A percentile compares a stretch with the other conserved stretches of the same genome.
phyloP scores from a whole-genome alignment of 2,329 filamentous ascomycete genomes.

The Arachnomyces sp. region DNA sequence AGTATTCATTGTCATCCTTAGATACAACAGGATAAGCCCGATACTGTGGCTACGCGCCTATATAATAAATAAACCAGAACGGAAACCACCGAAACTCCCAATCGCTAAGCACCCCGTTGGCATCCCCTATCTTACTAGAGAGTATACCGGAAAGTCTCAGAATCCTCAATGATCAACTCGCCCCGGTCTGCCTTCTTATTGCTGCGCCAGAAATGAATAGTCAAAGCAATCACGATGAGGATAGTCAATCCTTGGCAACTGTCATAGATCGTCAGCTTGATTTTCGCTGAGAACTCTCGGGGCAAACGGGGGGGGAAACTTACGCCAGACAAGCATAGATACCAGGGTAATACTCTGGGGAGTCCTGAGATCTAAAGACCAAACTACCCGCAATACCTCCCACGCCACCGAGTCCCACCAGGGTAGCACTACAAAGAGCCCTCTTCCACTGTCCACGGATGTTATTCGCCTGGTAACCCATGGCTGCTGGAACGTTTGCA shows the following conservation, averaged over 20 bases:
- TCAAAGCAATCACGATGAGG: slow-evolving; percentile 5
- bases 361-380: slow-evolving; percentile 48
- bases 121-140: slow-evolving; percentile 2
- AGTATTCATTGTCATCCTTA: no score
- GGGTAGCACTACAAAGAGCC: slow-evolving; percentile 62
- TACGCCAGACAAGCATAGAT: slow-evolving; percentile 9
- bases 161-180: slow-evolving; percentile 4
- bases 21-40: no score
- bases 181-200: slow-evolving; percentile 9
- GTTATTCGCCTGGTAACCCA: slow-evolving; percentile 74
- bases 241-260: slow-evolving; percentile 5
- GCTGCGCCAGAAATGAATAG: slow-evolving; percentile 3
- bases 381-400: slow-evolving; percentile 66
- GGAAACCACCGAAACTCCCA: no score
- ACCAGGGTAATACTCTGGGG: slow-evolving; percentile 10
- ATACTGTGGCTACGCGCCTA: no score
- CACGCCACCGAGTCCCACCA: slow-evolving; percentile 64
- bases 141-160: slow-evolving; percentile 7
- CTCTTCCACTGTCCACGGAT: slow-evolving; percentile 76
- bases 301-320: not conserved
- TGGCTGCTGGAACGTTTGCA: slow-evolving; percentile 59
- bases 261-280: no score
- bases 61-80: no score
- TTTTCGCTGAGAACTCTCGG: no score
- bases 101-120: no score